phyloP scores from a whole-genome alignment of 2,329 filamentous ascomycete genomes.

The Cadophora sp. region DNA sequence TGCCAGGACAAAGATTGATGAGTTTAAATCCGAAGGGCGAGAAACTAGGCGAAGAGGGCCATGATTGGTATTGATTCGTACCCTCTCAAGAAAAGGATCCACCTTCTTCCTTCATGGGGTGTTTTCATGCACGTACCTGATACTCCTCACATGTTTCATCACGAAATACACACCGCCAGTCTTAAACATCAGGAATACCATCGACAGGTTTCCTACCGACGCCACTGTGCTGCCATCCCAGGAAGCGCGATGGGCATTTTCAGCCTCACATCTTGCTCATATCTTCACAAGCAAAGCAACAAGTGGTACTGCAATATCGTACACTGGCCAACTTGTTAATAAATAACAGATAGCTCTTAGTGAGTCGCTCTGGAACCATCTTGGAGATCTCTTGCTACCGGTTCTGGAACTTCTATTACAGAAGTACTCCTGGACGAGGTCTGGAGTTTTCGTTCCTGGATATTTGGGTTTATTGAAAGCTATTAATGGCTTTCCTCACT shows the following conservation, averaged over 20 bases:
- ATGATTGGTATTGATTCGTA: constrained; percentile 61
- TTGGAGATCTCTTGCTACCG: not conserved
- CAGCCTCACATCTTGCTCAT: not conserved
- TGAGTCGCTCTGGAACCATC: not conserved
- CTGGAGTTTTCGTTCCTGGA: no score
- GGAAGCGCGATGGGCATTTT: not conserved
- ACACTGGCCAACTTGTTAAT: not conserved
- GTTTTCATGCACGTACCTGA: not conserved
- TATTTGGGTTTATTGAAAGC: no score
- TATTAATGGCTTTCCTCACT: no score
- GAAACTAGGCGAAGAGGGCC: constrained; percentile 59
- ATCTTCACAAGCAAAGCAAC: not conserved
- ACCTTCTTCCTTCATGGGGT: not conserved
- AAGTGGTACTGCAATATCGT: not conserved
- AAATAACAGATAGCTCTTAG: not conserved
- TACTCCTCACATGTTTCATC: not conserved
- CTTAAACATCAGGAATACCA: not conserved
- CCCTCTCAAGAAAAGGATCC: not conserved
- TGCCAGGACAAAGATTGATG: constrained; percentile 63
- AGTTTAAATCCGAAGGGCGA: constrained; percentile 63
- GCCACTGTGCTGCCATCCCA: no score
- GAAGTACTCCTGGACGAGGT: no score
- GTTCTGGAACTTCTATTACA: not conserved
- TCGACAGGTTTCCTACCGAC: not conserved
- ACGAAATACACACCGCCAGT: not conserved